Percentiles rank a stretch among this genome's conserved stretches.
Evolutionary conservation across 495 filamentous ascomycete genomes (phyloP).

Genomic region (Penicillium lagena): DNA sequence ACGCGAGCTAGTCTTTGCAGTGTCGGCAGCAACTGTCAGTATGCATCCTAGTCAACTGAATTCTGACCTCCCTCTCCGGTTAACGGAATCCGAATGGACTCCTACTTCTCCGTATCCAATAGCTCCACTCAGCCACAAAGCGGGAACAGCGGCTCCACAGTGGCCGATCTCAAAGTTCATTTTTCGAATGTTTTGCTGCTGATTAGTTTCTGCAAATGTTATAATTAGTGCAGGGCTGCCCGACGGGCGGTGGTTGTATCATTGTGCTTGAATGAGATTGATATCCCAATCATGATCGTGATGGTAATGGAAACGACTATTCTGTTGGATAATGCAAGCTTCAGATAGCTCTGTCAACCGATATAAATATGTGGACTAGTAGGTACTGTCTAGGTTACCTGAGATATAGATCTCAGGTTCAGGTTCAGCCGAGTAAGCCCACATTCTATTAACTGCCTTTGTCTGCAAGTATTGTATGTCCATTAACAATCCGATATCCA

Average conservation of each 20-base stretch:
- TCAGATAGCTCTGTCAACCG: too few species aligned
- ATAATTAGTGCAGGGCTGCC: background rate
- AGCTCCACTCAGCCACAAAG: background rate
- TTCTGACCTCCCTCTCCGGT: background rate
- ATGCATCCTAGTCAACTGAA: background rate
- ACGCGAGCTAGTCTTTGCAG: background rate
- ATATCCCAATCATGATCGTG: too few species aligned
- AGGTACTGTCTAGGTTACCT: too few species aligned
- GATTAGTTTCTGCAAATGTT: background rate
- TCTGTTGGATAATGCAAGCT: too few species aligned
- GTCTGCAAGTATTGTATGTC: too few species aligned
- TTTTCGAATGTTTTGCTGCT: background rate
- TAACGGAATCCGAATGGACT: background rate
- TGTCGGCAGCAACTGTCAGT: background rate
- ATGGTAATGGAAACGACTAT: too few species aligned
- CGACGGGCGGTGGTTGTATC: background rate
- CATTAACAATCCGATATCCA: too few species aligned
- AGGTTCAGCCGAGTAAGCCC: too few species aligned
- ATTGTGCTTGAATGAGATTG: background rate
- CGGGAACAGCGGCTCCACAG: slow-evolving; percentile 1
- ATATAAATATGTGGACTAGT: too few species aligned
- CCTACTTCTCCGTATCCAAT: slow-evolving; percentile 1
- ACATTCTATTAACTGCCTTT: too few species aligned
- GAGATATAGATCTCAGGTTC: too few species aligned
- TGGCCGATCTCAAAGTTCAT: slow-evolving; percentile 1